Conservation (phyloP, 129 eudicot genomes). For the Tagetes patula region DNA sequence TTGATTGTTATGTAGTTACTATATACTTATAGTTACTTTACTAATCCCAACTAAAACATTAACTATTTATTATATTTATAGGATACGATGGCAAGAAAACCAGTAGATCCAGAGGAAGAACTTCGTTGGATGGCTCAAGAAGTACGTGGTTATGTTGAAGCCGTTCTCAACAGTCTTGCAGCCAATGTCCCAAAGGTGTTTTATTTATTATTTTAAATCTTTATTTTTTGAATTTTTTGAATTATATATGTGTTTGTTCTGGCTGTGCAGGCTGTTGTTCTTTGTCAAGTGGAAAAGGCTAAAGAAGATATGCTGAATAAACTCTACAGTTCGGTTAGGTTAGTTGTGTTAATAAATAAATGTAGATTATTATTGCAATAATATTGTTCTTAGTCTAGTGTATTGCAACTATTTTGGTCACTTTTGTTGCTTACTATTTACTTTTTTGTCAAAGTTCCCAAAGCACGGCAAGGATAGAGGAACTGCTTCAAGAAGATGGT, state of each 20-base stretch:
- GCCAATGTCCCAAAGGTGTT: conserved; percentile 97
- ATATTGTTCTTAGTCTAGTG: background rate
- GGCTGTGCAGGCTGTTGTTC: conserved; percentile 86
- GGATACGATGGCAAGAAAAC: conserved; percentile 97
- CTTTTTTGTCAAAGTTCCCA: conserved; percentile 55
- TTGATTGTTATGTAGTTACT: background rate
- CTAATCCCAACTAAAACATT: background rate
- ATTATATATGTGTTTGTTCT: conserved; percentile 11
- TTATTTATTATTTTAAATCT: background rate
- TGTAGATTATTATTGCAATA: background rate
- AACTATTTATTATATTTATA: conserved; percentile 22
- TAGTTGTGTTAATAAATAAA: conserved; percentile 33
- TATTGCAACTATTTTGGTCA: background rate
- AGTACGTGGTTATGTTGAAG: conserved; percentile 99
- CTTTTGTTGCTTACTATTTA: background rate
- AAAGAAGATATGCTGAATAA: conserved; percentile 99
- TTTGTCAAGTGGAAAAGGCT: conserved; percentile 99
- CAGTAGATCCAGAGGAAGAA: conserved; percentile 98
- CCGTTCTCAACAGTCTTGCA: conserved; percentile 97
- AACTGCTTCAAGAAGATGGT: conserved; percentile 91
- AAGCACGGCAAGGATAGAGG: conserved; percentile 81
- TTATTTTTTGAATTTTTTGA: background rate
- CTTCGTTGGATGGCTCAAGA: conserved; percentile 99
- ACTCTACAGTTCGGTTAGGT: conserved; percentile 95
- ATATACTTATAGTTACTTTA: background rate